A percentile compares a stretch with the other conserved stretches of the same genome.
phyloP scores from a whole-genome alignment of 257 asterid species.

The Penstemon newberryi region DNA sequence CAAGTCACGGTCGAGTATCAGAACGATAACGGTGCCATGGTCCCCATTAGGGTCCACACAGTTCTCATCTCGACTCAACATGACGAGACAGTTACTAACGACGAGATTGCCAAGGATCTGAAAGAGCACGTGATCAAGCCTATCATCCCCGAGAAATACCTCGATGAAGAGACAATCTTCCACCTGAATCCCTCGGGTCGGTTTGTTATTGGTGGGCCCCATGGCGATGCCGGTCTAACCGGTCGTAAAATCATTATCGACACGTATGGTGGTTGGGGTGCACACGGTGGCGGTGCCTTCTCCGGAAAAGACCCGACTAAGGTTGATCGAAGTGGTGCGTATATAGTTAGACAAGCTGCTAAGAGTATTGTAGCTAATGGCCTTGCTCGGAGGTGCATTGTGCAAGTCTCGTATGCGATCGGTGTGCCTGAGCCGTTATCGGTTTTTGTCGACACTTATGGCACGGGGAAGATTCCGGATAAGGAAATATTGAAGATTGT shows the following conservation, averaged over 20 bases:
- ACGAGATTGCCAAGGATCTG: constrained; percentile 41
- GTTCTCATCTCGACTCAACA: constrained; percentile 49
- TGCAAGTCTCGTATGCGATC: constrained; percentile 41
- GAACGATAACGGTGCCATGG: constrained; percentile 44
- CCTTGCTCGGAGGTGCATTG: constrained; percentile 44
- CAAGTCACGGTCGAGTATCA: constrained; percentile 42
- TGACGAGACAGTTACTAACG: constrained; percentile 44
- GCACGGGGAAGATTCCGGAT: constrained; percentile 42
- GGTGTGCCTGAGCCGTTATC: constrained; percentile 46
- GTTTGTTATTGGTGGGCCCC: constrained; percentile 47
- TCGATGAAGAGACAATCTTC: constrained; percentile 45
- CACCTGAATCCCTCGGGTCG: constrained; percentile 47
- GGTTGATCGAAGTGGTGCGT: too few relatives aligned
- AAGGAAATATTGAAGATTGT: constrained; percentile 24
- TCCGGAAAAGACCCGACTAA: too few relatives aligned
- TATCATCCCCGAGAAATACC: constrained; percentile 39
- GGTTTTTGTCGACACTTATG: constrained; percentile 35
- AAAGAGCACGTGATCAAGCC: constrained; percentile 23
- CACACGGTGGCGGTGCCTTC: too few relatives aligned
- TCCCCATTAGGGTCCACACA: constrained; percentile 44
- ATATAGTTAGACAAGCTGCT: too few relatives aligned
- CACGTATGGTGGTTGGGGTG: constrained; percentile 2
- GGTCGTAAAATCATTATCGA: constrained; percentile 46
- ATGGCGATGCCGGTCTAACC: constrained; percentile 46
- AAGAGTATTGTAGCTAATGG: constrained; percentile 14